Conservation (phyloP, 352 stramenopile genomes). For the Phytopythium oedochilum region DNA sequence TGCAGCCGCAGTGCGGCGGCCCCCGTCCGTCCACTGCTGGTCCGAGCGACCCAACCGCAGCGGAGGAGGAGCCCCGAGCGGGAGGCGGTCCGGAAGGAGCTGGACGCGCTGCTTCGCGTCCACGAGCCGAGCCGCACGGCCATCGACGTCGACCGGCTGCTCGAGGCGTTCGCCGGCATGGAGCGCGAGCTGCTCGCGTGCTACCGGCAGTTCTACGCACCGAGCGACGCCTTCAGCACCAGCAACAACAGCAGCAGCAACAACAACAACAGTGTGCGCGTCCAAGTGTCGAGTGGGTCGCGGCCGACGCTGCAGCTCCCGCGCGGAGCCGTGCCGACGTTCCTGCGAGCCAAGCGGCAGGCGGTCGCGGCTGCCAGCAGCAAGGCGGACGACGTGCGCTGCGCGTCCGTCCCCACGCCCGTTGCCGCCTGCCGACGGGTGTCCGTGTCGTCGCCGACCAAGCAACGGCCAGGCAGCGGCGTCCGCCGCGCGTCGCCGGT, state of each 20-base stretch:
- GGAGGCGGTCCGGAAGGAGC: conserved; percentile 15
- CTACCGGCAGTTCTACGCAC: conserved; percentile 62
- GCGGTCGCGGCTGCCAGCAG: conserved; percentile 16
- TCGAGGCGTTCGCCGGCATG: conserved; percentile 48
- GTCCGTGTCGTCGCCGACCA: conserved; percentile 15
- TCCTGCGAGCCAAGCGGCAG: conserved; percentile 46
- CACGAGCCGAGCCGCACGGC: conserved; percentile 43
- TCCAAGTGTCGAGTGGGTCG: neutral
- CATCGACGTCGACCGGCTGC: conserved; percentile 23
- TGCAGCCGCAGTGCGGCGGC: neutral
- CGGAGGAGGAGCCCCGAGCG: neutral
- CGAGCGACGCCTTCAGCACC: conserved; percentile 9
- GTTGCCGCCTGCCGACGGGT: conserved; percentile 10
- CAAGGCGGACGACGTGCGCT: conserved; percentile 53
- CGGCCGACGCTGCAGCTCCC: conserved; percentile 30
- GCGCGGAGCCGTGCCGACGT: conserved; percentile 47
- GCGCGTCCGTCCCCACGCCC: conserved; percentile 16
- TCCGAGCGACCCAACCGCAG: neutral
- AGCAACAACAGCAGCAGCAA: conserved; percentile 11
- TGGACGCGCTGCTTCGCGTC: conserved; percentile 34
- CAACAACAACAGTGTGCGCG: neutral
- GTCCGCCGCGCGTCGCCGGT: too few relatives aligned
- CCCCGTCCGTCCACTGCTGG: neutral
- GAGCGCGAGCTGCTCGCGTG: conserved; percentile 61
- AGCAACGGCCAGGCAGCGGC: conserved; percentile 1